Evolutionary conservation across 2,329 filamentous ascomycete genomes (phyloP), one percentile per base, ranked within the genome.

Genomic region (Ascochyta clinopodiicola): DNA sequence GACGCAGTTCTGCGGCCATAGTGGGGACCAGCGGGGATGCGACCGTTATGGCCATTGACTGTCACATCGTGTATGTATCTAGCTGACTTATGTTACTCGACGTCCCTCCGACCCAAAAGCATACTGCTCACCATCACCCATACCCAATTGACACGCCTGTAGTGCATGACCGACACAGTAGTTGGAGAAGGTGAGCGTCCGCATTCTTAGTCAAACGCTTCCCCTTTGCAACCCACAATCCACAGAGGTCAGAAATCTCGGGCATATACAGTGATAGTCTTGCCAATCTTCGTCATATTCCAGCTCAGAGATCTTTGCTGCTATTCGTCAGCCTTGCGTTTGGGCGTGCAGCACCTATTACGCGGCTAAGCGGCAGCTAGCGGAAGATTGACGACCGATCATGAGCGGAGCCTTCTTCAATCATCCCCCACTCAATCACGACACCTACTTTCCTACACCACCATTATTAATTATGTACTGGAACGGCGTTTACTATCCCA

Each of bases 401-500:
- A 71, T 73, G 70, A 70, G 59, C 68, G 69, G 69, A 67, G 27
- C 56, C 62, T 61, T 64, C 58, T 65, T 63, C 61, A 57, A 52
- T 43, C 42, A 52, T 50, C 36, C 54, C 51, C 61, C 51, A 44
- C 61, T 52, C 53, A 51, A 59, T 61, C 60, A 68, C 64, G 44
- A 71, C 64, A 66, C 50, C 62, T 50, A 53, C 46, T 68, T 69
- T 60, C 69, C 68, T 37, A 59, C 66, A 62, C 66, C 63, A 49
- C 61, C 66, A 40, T 56, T 72, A 40, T 56, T 72, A 66, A 66
- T 60, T 27, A 77, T 78, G 75, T 77, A 71, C 54, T 71, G 84
- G 68, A 95, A 95, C 74, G 90, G 88, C 21, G 88, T 92, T 17
- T 95, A 94, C 77, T 95, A 91, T 74, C 89, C 90, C n/a, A 94